Base-by-base conservation (phyloP, 768 basidiomycete genomes). In the Russula foetens region DNA sequence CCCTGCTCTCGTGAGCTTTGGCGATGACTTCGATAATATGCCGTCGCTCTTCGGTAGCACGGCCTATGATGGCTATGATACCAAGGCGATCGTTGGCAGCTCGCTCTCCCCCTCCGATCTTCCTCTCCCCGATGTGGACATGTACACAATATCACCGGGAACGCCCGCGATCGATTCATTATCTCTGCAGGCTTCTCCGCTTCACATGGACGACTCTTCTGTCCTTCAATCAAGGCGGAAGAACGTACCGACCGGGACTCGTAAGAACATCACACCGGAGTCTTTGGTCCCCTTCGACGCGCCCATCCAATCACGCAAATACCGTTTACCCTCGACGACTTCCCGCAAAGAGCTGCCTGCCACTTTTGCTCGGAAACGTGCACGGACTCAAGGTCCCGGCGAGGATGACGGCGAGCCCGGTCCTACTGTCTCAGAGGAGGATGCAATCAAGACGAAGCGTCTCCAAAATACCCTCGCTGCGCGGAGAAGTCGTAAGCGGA, bases 391-490 rank as follows among this genome's bases (percentile, higher is more conserved):
- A 57, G 74, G 63, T 11, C 80, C 80, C 0, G 82, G 75, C 8
- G 69, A 66, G 7, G 78, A 74, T 43, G 84, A 87, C 26, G 78
- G 80, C 47, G 70, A 75, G 2, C 71, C 72, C 15, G 68, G 72
- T 14, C 76, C 81, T 14, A 75, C 79, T 0, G 73, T 78, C 2
- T 77, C 80, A 1, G 83, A 83, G 66, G 75, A 83, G 67, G 82
- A 86, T 69, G 84, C 85, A 65, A 88, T 89, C 64, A 86, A 84
- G 67, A 80, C 79, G 45, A 93, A 92, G 76, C 82, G 92, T 31
- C 79, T 85, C 9, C 84, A 86, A 73, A 96, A 96, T 66, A 93
- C 92, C 2, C 72, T 92, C 5, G 92, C 92, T 0, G 93, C 93
- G 7, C 82, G 92, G 2, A 81, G 87, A 31, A 87, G 84, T 68